A percentile compares a stretch with the other conserved stretches of the same genome.
Conservation (phyloP, 1,284 basidiomycete genomes). For the Melampsora americana region DNA sequence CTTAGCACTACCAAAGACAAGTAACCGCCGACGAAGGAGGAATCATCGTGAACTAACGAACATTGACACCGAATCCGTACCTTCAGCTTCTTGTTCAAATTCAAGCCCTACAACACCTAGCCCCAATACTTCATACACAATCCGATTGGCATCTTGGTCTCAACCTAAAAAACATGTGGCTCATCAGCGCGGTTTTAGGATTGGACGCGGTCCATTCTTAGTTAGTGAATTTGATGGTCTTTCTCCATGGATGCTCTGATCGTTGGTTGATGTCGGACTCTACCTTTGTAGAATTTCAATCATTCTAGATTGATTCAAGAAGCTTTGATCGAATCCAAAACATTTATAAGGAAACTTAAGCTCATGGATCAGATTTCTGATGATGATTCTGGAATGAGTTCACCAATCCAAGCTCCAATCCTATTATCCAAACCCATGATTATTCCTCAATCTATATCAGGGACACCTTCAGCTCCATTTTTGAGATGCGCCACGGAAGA, state of each 20-base stretch:
- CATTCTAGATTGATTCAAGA: background rate
- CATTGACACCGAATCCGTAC: too few relatives aligned
- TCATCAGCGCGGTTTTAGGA: background rate
- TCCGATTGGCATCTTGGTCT: conserved; percentile 1
- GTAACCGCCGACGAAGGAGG: too few relatives aligned
- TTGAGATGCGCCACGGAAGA: background rate
- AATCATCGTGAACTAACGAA: too few relatives aligned
- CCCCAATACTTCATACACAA: background rate
- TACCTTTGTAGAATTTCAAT: background rate
- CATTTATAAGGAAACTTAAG: background rate
- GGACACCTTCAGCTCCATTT: background rate
- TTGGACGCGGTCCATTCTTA: background rate
- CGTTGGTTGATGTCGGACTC: background rate
- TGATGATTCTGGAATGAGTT: background rate
- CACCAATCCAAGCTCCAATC: background rate
- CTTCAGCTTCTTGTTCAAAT: too few relatives aligned
- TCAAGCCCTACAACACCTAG: too few relatives aligned
- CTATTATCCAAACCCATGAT: background rate
- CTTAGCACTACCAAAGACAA: too few relatives aligned
- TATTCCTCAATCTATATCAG: background rate
- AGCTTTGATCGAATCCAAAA: background rate
- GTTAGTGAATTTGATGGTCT: background rate
- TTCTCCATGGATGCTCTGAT: background rate
- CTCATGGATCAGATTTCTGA: background rate
- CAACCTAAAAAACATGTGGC: background rate